Evolutionary conservation across 805 yeast genomes (phyloP).

Genomic region (Candida berthetii): DNA sequence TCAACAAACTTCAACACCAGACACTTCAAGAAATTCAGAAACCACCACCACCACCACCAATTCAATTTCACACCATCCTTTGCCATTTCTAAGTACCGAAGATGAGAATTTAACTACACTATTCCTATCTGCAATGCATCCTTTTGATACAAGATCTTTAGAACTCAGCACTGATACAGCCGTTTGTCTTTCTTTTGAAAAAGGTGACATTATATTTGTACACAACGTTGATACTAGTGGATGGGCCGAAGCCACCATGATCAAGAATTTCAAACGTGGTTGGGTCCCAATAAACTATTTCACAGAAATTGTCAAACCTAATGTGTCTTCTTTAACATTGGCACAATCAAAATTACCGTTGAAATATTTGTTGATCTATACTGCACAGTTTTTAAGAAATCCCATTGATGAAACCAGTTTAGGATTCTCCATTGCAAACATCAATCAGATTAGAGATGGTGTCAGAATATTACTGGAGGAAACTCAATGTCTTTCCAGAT

Average conservation of each 20-base stretch:
- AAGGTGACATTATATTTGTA: constrained; percentile 68
- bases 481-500: constrained; percentile 71
- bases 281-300: constrained; percentile 88
- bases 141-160: constrained; percentile 51
- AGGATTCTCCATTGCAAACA: constrained; percentile 17
- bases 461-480: constrained; percentile 56
- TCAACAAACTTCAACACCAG: too few species aligned
- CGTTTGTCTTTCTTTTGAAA: constrained; percentile 66
- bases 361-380: constrained; percentile 47
- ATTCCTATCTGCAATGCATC: constrained; percentile 51
- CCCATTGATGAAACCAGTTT: constrained; percentile 46
- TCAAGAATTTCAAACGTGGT: constrained; percentile 59
- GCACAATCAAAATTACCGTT: constrained; percentile 44
- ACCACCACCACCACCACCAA: too few species aligned
- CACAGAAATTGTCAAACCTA: constrained; percentile 32
- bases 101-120: constrained; percentile 45
- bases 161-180: constrained; percentile 63
- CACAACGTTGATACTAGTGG: constrained; percentile 77
- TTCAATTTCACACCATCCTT: background rate
- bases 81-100: constrained; percentile 1
- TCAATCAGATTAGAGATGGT: constrained; percentile 70
- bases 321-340: too few species aligned
- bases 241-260: constrained; percentile 80
- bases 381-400: constrained; percentile 60
- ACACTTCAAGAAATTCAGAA: too few species aligned